Evolutionary conservation across 169 alveolate species (phyloP), one percentile per base, ranked within the genome.

Genomic region (Cystoisospora suis): DNA sequence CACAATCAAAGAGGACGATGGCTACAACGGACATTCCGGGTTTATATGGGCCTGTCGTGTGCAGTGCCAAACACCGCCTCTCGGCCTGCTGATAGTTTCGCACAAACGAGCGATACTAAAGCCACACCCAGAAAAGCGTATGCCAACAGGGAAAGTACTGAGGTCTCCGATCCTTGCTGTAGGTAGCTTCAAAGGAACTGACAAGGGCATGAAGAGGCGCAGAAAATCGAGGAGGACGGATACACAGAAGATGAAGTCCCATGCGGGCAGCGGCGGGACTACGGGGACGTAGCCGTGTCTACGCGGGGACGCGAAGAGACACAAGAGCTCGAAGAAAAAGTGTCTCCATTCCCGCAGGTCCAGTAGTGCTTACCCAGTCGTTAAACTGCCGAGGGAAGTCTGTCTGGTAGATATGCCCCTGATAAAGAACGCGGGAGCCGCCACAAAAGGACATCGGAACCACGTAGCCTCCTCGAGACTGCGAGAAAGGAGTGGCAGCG

Each of bases 401-500:
- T 36, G 97, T 95, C 59, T 96, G 94, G 93, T 93, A 97, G 45
- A 97, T 93, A 93, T 97, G 99, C 15, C 99, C 99, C 91, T 87
- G 75, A 2, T 3, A 34, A n/a, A 38, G 44, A 29, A 58, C 42
- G 42, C 65, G 38, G 70, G 46, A 3, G 42, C 0, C 17, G 17
- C 34, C 58, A 17, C 44, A 79, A 20, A 29, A 3, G 0, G 58
- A 44, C 23, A 38, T n/a, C n/a, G n/a, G n/a, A n/a, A n/a, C n/a
- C n/a, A n/a, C n/a, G n/a, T n/a, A n/a, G n/a, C n/a, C n/a, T n/a
- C n/a, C n/a, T n/a, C n/a, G n/a, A n/a, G n/a, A n/a, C n/a, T n/a
- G n/a, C n/a, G n/a, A n/a, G n/a, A n/a, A n/a, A n/a, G n/a, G n/a
- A n/a, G n/a, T n/a, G n/a, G n/a, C n/a, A n/a, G n/a, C n/a, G n/a